These are phyloP conservation scores for Neostapfia colusana DNA, from an alignment of 176 grass and related monocot genomes.

Conservation along the genomic window DNA sequence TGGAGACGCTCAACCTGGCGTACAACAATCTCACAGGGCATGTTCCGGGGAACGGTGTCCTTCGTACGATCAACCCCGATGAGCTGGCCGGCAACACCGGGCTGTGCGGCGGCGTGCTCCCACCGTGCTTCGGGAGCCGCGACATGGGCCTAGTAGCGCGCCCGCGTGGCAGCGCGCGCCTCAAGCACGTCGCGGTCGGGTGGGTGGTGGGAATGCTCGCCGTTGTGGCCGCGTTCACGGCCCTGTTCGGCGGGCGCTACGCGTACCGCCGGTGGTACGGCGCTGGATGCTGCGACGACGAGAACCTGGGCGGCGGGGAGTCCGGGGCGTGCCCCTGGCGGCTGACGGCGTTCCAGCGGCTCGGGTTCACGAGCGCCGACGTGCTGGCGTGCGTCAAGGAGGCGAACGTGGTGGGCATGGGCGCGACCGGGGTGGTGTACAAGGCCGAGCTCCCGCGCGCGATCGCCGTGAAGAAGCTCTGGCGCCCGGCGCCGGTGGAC, in stretches of 20 bases:
- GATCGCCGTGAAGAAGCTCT: conserved; percentile 94
- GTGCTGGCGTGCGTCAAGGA: conserved; percentile 91
- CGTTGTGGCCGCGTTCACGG: conserved; percentile 37
- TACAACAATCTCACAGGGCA: conserved; percentile 80
- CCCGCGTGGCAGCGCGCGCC: conserved; percentile 33
- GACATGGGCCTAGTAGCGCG: conserved; percentile 22
- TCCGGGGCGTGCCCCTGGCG: conserved; percentile 65
- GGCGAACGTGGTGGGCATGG: conserved; percentile 92
- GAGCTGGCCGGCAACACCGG: conserved; percentile 78
- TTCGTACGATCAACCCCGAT: conserved; percentile 79
- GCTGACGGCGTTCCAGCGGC: conserved; percentile 81
- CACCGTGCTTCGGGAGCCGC: conserved; percentile 46
- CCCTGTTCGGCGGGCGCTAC: conserved; percentile 52
- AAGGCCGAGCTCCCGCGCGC: conserved; percentile 63
- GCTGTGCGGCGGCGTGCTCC: conserved; percentile 77
- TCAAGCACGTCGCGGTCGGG: conserved; percentile 49
- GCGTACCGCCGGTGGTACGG: conserved; percentile 71
- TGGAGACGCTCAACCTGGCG: conserved; percentile 83
- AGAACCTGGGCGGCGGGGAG: conserved; percentile 13
- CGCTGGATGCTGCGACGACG: conserved; percentile 43
- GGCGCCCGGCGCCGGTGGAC: conserved; percentile 41
- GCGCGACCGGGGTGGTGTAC: conserved; percentile 86
- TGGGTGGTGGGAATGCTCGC: conserved; percentile 61
- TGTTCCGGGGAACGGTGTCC: conserved; percentile 70
- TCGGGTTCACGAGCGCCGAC: conserved; percentile 70